Evolutionary conservation across 208 protist genomes (phyloP).

Genomic region (Acanthamoeba royreba): DNA sequence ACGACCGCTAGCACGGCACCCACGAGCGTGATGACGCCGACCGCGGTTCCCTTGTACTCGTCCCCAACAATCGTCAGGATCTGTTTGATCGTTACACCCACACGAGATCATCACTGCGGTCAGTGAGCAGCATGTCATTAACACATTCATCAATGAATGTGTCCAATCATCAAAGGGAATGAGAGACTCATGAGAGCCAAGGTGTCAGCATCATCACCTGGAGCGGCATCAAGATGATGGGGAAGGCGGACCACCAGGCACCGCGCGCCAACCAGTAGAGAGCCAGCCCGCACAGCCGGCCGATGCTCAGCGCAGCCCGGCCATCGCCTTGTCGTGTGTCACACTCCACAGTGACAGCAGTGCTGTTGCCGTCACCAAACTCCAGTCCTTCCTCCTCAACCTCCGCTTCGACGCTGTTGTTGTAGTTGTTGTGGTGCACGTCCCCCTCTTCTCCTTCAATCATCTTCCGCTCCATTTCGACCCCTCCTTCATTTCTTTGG

Average conservation of each 20-base stretch:
- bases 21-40: background rate
- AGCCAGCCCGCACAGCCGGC: background rate
- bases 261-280: slow-evolving; percentile 4
- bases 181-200: background rate
- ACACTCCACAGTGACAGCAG: too few relatives aligned
- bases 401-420: background rate
- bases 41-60: background rate
- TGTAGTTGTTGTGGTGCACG: background rate
- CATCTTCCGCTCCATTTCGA: too few relatives aligned
- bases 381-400: background rate
- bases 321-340: background rate
- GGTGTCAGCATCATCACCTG: background rate
- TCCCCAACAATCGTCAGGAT: background rate
- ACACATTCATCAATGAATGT: too few relatives aligned
- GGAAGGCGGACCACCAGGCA: background rate
- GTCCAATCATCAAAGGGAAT: too few relatives aligned
- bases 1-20: background rate
- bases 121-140: too few relatives aligned
- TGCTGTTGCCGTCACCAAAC: background rate
- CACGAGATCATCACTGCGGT: too few relatives aligned
- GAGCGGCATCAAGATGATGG: background rate
- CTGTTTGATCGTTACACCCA: background rate
- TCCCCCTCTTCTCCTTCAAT: background rate
- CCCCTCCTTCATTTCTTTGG: too few relatives aligned
- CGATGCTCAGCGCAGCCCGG: background rate